A percentile compares a stretch with the other conserved stretches of the same genome.
Evolutionary conservation across 1,139 yeast species (phyloP).

Genomic region (Zygosaccharomyces pseudobailii): DNA sequence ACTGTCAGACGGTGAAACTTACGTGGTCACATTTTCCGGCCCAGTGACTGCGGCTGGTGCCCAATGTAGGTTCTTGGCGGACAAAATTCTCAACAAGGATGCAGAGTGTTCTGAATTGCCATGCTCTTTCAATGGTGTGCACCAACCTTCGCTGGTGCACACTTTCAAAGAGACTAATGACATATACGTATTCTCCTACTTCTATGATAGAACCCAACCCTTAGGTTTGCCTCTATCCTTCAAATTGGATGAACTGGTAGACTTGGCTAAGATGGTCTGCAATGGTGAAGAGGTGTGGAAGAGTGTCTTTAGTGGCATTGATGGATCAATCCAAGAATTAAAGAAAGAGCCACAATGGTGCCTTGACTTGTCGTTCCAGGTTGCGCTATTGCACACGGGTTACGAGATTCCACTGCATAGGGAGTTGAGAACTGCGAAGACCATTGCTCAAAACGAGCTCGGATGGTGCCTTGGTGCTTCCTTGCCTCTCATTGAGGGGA

Average conservation of each 20-base stretch:
- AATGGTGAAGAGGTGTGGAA: conserved; percentile 74
- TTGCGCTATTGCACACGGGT: conserved; percentile 86
- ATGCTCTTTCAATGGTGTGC: conserved; percentile 94
- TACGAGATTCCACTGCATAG: conserved; percentile 89
- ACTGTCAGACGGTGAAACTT: conserved; percentile 44
- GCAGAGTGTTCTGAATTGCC: conserved; percentile 67
- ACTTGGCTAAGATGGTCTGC: conserved; percentile 79
- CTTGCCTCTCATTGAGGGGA: conserved; percentile 70
- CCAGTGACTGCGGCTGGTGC: conserved; percentile 56
- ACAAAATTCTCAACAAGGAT: conserved; percentile 76
- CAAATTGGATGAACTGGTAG: conserved; percentile 76
- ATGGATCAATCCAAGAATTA: conserved; percentile 62
- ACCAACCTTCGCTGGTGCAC: conserved; percentile 83
- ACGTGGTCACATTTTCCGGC: conserved; percentile 70
- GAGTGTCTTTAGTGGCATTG: conserved; percentile 51
- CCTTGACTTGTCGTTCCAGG: conserved; percentile 82
- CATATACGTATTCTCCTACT: conserved; percentile 85
- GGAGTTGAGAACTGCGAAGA: conserved; percentile 88
- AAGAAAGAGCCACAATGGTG: conserved; percentile 89
- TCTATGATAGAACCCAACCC: conserved; percentile 90
- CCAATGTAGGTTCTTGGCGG: conserved; percentile 84
- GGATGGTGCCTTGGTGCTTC: conserved; percentile 99
- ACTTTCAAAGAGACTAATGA: conserved; percentile 69
- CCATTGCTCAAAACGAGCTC: conserved; percentile 78
- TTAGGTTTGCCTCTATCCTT: conserved; percentile 91